These are phyloP conservation scores for Trichophyton rubrum DNA, from an alignment of 2,329 filamentous ascomycete genomes.

Conservation along the genomic window DNA sequence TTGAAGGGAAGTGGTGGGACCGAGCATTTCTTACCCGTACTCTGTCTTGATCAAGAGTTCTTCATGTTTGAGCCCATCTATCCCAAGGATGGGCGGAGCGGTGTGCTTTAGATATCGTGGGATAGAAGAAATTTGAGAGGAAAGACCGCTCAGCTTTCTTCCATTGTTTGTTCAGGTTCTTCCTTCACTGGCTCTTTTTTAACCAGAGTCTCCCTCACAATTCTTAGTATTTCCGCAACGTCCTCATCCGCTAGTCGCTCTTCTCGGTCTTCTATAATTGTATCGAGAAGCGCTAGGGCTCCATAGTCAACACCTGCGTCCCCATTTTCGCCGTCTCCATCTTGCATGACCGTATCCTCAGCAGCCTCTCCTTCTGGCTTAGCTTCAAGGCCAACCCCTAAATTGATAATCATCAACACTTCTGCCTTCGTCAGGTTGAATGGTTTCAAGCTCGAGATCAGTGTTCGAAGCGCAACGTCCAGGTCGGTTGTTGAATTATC, in stretches of 20 bases:
- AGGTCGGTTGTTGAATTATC: constrained; percentile 20
- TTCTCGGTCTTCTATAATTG: constrained; percentile 33
- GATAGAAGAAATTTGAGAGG: no score
- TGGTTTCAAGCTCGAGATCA: constrained; percentile 27
- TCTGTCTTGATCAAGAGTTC: background rate
- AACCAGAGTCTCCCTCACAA: constrained; percentile 26
- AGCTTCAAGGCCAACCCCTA: constrained; percentile 28
- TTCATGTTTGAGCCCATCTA: background rate
- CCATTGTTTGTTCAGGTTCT: background rate
- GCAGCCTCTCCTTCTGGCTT: constrained; percentile 11
- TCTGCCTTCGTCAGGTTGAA: constrained; percentile 36
- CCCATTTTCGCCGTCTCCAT: constrained; percentile 19
- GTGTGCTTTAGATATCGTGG: background rate
- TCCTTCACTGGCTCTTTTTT: constrained; percentile 9
- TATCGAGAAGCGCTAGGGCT: constrained; percentile 22
- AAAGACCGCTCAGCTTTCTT: background rate
- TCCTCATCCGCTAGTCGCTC: constrained; percentile 29
- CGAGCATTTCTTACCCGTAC: background rate
- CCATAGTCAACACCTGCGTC: constrained; percentile 22
- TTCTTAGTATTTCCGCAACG: constrained; percentile 23
- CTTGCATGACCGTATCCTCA: constrained; percentile 15
- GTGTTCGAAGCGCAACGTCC: constrained; percentile 26
- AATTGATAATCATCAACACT: constrained; percentile 35
- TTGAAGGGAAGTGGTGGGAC: no score
- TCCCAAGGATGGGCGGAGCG: background rate